Base-by-base conservation (phyloP, 2,329 filamentous ascomycete genomes). In the Xylaria sp. region DNA sequence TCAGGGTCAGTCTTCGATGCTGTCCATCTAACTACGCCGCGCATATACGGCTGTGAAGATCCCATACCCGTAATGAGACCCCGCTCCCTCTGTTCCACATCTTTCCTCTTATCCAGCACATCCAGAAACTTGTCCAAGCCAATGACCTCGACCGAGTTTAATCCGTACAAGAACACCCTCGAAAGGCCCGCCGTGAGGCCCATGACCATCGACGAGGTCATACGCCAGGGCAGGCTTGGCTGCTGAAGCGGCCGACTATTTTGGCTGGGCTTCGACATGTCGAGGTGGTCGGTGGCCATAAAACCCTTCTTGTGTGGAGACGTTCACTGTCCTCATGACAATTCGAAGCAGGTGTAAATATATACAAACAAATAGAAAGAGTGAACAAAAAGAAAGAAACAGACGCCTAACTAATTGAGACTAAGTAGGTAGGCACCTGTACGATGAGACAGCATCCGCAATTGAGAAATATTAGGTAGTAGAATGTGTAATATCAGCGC, bases 21-120 rank as follows among this genome's bases (percentile, higher is more conserved):
- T 50, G 37, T n/a, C n/a, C 19, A 34, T 37, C 16, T n/a, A 45
- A 45, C n/a, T n/a, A n/a, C n/a, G n/a, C n/a, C n/a, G 47, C 20
- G 8, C 38, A 46, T 42, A 42, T 44, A 52, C 29, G 42, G 21
- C 45, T 26, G 41, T 45, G 34, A 26, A 45, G 24, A 44, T 38
- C 50, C 63, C 77, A 56, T 76, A 91, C 89, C 90, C 61, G 93
- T 97, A 57, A 97, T 80, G 56, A 97, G 79, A 17, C 93, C 94
- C 64, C 87, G 83, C 52, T 88, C 78, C 60, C 91, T 85, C 46
- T 79, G 79, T 39, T 83, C 80, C 2, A 84, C 76, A 70, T 92
- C 82, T 62, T 80, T 79, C 57, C 93, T 83, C 62, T 83, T 81
- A 64, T 97, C 92, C 37, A 97, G 75, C 4, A 93, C 75, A 45